A percentile compares a stretch with the other conserved stretches of the same genome.
These are phyloP conservation scores for Coniella lustricola DNA, from an alignment of 2,329 filamentous ascomycete species.

Conservation along the genomic window DNA sequence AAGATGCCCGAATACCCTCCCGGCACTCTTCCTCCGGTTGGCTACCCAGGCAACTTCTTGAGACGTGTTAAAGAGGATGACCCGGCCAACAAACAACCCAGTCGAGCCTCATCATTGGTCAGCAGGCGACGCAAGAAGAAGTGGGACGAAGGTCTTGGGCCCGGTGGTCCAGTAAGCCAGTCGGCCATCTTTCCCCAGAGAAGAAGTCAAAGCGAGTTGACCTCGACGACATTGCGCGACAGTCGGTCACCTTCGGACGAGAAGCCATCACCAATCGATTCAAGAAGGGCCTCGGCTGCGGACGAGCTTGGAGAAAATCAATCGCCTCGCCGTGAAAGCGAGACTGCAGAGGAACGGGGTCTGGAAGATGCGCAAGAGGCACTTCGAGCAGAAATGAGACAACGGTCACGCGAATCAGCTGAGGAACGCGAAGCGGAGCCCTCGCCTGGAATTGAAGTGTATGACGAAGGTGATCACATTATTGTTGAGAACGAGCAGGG, in stretches of 20 bases:
- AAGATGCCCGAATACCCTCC: constrained; percentile 56
- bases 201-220: constrained; percentile 24
- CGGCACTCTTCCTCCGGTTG: constrained; percentile 64
- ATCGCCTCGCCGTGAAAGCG: constrained; percentile 15
- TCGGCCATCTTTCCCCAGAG: constrained; percentile 76
- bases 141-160: constrained; percentile 64
- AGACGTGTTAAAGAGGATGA: constrained; percentile 77
- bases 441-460: constrained; percentile 53
- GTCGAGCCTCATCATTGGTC: constrained; percentile 53
- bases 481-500: constrained; percentile 82
- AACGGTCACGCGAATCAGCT: neutral
- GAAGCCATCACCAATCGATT: constrained; percentile 20
- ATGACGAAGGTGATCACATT: constrained; percentile 71
- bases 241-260: constrained; percentile 17
- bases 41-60: constrained; percentile 68
- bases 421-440: constrained; percentile 6
- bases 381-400: constrained; percentile 23
- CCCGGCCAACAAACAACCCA: constrained; percentile 42
- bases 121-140: constrained; percentile 59
- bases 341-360: constrained; percentile 15
- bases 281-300: constrained; percentile 14
- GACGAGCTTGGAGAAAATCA: constrained; percentile 20
- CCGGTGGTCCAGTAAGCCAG: constrained; percentile 81
- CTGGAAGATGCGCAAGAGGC: constrained; percentile 18
- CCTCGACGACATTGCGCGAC: constrained; percentile 13